phyloP scores from a whole-genome alignment of 2,329 filamentous ascomycete genomes.

The Ceratocystiopsis sp. region DNA sequence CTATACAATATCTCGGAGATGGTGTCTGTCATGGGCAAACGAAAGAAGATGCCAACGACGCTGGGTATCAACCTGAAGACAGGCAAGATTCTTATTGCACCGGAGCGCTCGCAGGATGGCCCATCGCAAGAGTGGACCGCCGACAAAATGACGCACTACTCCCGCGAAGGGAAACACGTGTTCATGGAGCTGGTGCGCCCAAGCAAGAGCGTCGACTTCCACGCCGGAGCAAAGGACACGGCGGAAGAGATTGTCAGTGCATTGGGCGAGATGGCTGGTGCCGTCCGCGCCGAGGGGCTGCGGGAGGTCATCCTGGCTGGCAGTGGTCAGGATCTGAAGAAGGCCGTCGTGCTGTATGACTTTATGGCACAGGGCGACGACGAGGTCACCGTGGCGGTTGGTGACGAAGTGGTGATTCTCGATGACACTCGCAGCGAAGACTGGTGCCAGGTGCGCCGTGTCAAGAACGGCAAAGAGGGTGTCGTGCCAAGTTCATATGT shows the following conservation, averaged over 20 bases:
- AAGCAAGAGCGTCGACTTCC: slow-evolving; percentile 90
- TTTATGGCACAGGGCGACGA: slow-evolving; percentile 95
- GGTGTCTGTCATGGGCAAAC: slow-evolving; percentile 90
- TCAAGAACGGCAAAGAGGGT: slow-evolving; percentile 87
- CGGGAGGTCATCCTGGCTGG: slow-evolving; percentile 75
- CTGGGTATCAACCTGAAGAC: slow-evolving; percentile 83
- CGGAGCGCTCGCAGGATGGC: slow-evolving; percentile 68
- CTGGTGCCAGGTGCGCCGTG: slow-evolving; percentile 88
- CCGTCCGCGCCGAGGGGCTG: slow-evolving; percentile 64
- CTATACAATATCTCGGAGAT: slow-evolving; percentile 97
- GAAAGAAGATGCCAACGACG: slow-evolving; percentile 97
- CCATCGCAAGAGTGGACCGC: slow-evolving; percentile 85
- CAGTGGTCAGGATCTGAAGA: slow-evolving; percentile 53
- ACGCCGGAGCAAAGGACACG: slow-evolving; percentile 92
- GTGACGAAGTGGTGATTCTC: slow-evolving; percentile 78
- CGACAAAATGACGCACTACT: slow-evolving; percentile 93
- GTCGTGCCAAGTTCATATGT: slow-evolving; percentile 96
- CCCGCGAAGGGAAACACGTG: slow-evolving; percentile 92
- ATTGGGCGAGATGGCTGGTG: slow-evolving; percentile 77
- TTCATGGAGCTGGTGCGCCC: slow-evolving; percentile 86
- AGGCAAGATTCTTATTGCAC: slow-evolving; percentile 77
- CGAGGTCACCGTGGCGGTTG: slow-evolving; percentile 79
- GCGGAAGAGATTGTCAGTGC: slow-evolving; percentile 82
- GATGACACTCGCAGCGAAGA: slow-evolving; percentile 89
- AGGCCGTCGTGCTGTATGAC: slow-evolving; percentile 77